Evolutionary conservation across 768 basidiomycete species (phyloP), one percentile per base, ranked within the genome.

Genomic region (Serendipita sp.): DNA sequence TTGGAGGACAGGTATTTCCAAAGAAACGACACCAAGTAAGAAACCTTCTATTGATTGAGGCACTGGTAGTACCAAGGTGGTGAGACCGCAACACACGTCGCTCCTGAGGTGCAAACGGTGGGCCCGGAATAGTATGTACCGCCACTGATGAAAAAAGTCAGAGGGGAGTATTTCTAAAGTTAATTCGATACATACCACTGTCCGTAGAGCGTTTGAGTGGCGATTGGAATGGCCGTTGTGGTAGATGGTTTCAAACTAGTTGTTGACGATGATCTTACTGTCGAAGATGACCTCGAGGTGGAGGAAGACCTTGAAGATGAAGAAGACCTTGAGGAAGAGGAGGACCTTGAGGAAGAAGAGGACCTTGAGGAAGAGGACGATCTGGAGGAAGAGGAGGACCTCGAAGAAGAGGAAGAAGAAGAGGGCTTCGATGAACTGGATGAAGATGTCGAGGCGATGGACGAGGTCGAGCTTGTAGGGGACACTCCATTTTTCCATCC

Each of bases 31-130:
- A 24, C 1, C 24, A 24, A 24, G 24, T 24, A 24, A 24, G 24
- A 24, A 24, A 24, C 24, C 1, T 24, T 37, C 35, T 35, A 60
- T 35, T 16, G 11, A 4, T 32, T 60, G 28, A 60, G 35, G 56
- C 56, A 60, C 28, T 60, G 56, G 3, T 60, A 60, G 28, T 60
- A 60, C 56, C 56, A 60, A 16, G 56, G 56, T 5, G 56, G 24
- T 1, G 56, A 24, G 16, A 60, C 2, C 11, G 56, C 24, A 7
- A 60, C 56, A 60, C 56, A 60, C 10, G 56, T 60, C 10, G 35
- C 24, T 1, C 56, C 56, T 8, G 56, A 2, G 5, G 28, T 35
- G 34, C 56, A 60, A 24, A 28, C 24, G 8, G 56, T 60, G 11
- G 56, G 56, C 1, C 56, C 56, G 4, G 56, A 11, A 60, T 60